A percentile compares a stretch with the other conserved stretches of the same genome.
Conservation (phyloP, 371 early-diverging fungal species). For the Rhizopus stolonifer region DNA sequence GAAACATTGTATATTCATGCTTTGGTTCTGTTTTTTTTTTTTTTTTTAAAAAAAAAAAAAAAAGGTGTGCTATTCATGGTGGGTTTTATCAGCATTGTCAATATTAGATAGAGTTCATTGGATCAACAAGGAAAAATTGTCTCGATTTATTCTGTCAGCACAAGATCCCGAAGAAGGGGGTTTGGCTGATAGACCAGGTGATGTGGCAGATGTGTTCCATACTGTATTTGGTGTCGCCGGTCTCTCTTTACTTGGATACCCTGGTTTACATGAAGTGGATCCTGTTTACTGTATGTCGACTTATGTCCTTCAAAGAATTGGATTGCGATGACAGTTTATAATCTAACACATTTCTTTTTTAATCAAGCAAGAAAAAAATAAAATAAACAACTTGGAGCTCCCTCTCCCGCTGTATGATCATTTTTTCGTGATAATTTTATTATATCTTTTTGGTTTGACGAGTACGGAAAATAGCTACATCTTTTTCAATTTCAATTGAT, state of each 20-base stretch:
- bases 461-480: slow-evolving; percentile 66
- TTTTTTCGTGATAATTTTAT: too few relatives aligned
- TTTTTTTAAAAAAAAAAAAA: too few relatives aligned
- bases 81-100: slow-evolving; percentile 92
- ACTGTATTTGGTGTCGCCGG: slow-evolving; percentile 94
- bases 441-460: slow-evolving; percentile 9
- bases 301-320: slow-evolving; percentile 64
- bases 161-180: slow-evolving; percentile 94
- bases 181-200: slow-evolving; percentile 93
- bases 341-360: too few relatives aligned
- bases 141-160: slow-evolving; percentile 78
- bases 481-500: slow-evolving; percentile 57
- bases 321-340: slow-evolving; percentile 32
- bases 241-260: slow-evolving; percentile 83
- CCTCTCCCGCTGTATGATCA: too few relatives aligned
- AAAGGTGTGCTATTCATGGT: slow-evolving; percentile 96
- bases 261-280: slow-evolving; percentile 73
- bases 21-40: too few relatives aligned
- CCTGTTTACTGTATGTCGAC: slow-evolving; percentile 94
- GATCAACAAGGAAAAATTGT: slow-evolving; percentile 82
- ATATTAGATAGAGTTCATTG: slow-evolving; percentile 83
- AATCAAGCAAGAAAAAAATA: too few relatives aligned
- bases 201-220: slow-evolving; percentile 96
- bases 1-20: too few relatives aligned
- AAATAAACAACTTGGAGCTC: too few relatives aligned